Conservation (phyloP, 2,329 filamentous ascomycete species). For the Stachybotrys chlorohalonatus region DNA sequence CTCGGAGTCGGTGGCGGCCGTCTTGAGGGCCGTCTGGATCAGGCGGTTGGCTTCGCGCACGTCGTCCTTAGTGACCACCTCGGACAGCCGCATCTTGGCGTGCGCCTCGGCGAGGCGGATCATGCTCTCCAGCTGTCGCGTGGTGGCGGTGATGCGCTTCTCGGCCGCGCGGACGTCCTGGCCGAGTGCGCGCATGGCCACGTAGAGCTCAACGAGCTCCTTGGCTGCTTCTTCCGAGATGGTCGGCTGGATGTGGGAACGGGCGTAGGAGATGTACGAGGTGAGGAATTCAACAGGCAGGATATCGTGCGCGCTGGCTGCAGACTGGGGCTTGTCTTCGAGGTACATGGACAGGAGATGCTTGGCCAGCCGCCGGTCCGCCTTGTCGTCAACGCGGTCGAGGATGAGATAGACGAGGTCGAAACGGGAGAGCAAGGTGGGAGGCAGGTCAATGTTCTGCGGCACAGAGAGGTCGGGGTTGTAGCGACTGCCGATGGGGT, state of each 20-base stretch:
- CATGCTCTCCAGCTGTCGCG: slow-evolving; percentile 95
- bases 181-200: slow-evolving; percentile 90
- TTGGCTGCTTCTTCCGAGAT: slow-evolving; percentile 74
- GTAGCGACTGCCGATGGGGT: slow-evolving; percentile 96
- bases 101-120: slow-evolving; percentile 94
- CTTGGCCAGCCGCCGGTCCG: slow-evolving; percentile 78
- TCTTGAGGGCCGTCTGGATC: slow-evolving; percentile 91
- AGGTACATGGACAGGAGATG: slow-evolving; percentile 95
- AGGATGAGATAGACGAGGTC: slow-evolving; percentile 95
- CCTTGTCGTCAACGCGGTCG: slow-evolving; percentile 84
- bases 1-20: slow-evolving; percentile 87
- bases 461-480: slow-evolving; percentile 93
- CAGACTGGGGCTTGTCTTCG: slow-evolving; percentile 87
- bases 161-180: slow-evolving; percentile 80
- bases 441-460: slow-evolving; percentile 95
- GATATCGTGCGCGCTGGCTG: slow-evolving; percentile 63
- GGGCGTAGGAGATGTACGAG: slow-evolving; percentile 93
- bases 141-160: slow-evolving; percentile 95
- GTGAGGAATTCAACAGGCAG: slow-evolving; percentile 92
- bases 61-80: slow-evolving; percentile 68
- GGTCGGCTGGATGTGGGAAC: slow-evolving; percentile 72
- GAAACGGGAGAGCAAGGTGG: slow-evolving; percentile 89
- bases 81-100: slow-evolving; percentile 88
- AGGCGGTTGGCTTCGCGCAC: slow-evolving; percentile 86
- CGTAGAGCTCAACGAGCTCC: slow-evolving; percentile 79